Conservation (phyloP, 2,329 filamentous ascomycete genomes). For the Colletotrichum caudatum region DNA sequence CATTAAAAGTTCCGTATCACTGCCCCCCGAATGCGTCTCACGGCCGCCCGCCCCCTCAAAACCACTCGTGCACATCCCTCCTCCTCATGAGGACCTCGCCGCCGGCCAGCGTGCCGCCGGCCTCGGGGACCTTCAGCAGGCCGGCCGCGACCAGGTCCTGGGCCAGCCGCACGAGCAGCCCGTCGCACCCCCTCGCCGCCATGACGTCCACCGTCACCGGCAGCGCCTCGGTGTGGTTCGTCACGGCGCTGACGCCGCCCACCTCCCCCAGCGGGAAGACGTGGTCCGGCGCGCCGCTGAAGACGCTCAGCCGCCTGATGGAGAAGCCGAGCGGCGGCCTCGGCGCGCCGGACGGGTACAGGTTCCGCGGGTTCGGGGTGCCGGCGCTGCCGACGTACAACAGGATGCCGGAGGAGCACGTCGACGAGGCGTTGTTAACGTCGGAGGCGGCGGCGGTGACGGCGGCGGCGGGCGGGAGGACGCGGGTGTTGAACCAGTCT, state of each 20-base stretch:
- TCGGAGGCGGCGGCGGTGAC: slow-evolving; percentile 15
- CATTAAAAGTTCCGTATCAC: background rate
- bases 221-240: slow-evolving; percentile 60
- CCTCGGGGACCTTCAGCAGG: slow-evolving; percentile 58
- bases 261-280: slow-evolving; percentile 59
- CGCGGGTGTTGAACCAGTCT: slow-evolving; percentile 49
- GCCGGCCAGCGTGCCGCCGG: slow-evolving; percentile 52
- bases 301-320: slow-evolving; percentile 50
- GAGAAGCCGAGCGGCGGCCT: slow-evolving; percentile 62
- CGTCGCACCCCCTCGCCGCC: slow-evolving; percentile 71
- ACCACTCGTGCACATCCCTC: slow-evolving; percentile 36
- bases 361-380: slow-evolving; percentile 41
- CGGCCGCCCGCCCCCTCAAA: background rate
- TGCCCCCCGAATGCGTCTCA: background rate
- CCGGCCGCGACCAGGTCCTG: slow-evolving; percentile 63
- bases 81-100: slow-evolving; percentile 45
- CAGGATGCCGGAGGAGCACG: slow-evolving; percentile 50
- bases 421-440: slow-evolving; percentile 8
- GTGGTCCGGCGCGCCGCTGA: slow-evolving; percentile 55
- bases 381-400: slow-evolving; percentile 45
- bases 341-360: slow-evolving; percentile 54
- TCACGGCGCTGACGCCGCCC: slow-evolving; percentile 51
- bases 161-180: slow-evolving; percentile 66
- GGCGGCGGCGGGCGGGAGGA: slow-evolving; percentile 44
- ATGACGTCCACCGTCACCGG: slow-evolving; percentile 70